Conservation (phyloP, 2,329 filamentous ascomycete species). For the Remersonia thermophila region DNA sequence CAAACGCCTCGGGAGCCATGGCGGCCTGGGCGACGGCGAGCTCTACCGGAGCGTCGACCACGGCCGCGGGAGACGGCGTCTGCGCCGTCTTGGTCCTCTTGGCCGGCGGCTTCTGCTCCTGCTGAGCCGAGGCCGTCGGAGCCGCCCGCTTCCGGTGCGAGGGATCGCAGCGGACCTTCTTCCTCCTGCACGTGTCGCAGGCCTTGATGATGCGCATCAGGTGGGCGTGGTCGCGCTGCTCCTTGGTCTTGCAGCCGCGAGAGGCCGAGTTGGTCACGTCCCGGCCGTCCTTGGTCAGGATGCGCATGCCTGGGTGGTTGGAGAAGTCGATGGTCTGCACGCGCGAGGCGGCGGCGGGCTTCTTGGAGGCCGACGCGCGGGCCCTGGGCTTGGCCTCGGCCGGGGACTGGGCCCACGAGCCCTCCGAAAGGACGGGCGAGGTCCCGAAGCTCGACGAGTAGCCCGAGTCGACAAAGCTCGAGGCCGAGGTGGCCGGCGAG, state of each 20-base stretch:
- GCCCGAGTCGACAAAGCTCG: slow-evolving; percentile 32
- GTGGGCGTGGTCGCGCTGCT: slow-evolving; percentile 55
- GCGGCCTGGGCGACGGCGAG: too few species aligned
- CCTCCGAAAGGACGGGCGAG: slow-evolving; percentile 38
- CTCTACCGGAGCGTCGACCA: too few species aligned
- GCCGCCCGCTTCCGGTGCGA: slow-evolving; percentile 40
- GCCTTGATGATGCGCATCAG: slow-evolving; percentile 56
- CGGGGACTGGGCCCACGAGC: slow-evolving; percentile 30
- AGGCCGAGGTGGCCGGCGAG: slow-evolving; percentile 34
- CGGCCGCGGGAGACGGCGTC: not conserved
- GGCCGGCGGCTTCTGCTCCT: slow-evolving; percentile 22
- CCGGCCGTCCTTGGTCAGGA: slow-evolving; percentile 49
- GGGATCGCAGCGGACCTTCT: slow-evolving; percentile 52
- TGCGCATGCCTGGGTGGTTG: slow-evolving; percentile 50
- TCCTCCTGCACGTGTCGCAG: slow-evolving; percentile 49
- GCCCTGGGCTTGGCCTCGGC: slow-evolving; percentile 16
- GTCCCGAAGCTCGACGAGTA: slow-evolving; percentile 35
- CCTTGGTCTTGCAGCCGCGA: slow-evolving; percentile 52
- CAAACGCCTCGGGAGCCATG: slow-evolving; percentile 3
- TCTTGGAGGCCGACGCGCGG: slow-evolving; percentile 15
- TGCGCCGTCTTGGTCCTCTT: slow-evolving; percentile 30
- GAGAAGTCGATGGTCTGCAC: slow-evolving; percentile 34
- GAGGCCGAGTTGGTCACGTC: slow-evolving; percentile 52
- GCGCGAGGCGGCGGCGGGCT: slow-evolving; percentile 19
- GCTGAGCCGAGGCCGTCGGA: slow-evolving; percentile 18